Percentiles rank a stretch among this genome's conserved stretches.
Evolutionary conservation across 495 filamentous ascomycete genomes (phyloP).

Genomic region (Xylaria scruposa): DNA sequence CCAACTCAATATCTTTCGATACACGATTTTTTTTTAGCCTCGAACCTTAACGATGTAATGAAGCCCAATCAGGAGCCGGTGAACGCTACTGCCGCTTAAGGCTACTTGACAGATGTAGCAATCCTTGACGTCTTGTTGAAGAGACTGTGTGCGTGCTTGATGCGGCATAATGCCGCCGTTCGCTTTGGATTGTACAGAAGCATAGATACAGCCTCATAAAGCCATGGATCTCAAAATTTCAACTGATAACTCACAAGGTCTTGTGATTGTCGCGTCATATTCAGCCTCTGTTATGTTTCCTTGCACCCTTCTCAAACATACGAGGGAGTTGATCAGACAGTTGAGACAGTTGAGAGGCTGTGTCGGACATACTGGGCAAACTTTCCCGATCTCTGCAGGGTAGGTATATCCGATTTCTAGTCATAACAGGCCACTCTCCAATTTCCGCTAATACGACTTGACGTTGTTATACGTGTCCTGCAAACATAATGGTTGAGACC

Average conservation of each 20-base stretch:
- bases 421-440: background rate
- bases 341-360: background rate
- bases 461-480: background rate
- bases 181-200: background rate
- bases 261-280: background rate
- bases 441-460: background rate
- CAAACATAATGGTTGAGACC: background rate
- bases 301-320: background rate
- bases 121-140: background rate
- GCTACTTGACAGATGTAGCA: background rate
- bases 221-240: background rate
- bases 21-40: background rate
- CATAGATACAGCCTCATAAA: background rate
- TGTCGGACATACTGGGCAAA: background rate
- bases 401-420: background rate
- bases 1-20: background rate
- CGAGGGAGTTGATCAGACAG: background rate
- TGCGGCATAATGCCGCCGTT: background rate
- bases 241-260: background rate
- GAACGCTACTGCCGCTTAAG: background rate
- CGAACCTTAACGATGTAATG: background rate
- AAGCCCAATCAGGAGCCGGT: background rate
- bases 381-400: background rate
- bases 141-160: background rate
- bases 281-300: background rate